Base-by-base conservation (phyloP, 2,329 filamentous ascomycete genomes). In the Cladophialophora exuberans region DNA sequence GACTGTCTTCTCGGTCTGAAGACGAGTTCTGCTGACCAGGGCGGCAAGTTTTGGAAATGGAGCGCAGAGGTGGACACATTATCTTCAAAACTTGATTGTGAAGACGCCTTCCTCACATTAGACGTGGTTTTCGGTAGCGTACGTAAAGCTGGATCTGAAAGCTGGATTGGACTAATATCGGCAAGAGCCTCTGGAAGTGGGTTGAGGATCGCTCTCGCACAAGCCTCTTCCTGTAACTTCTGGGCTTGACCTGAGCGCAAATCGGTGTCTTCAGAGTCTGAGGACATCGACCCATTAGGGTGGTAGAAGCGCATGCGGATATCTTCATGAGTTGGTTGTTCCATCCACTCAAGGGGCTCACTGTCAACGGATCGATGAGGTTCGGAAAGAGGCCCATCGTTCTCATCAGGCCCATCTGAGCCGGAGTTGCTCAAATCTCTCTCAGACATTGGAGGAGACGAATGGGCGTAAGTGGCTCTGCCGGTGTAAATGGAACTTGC, bases 1-100 rank as follows among this genome's bases (percentile, higher is more conserved):
- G 23, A 22, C 13, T 36, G 30, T 35, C 41, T 58, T 2, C 39
- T 25, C 15, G 35, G 13, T 38, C 47, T 22, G n/a, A 48, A 26
- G 42, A 48, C 56, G 22, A 57, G 44, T n/a, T 53, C 50, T n/a
- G 52, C 52, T 2, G 48, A 46, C 56, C 52, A 56, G 10, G 36
- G 25, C 45, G 25, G 26, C 2, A 20, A 22, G 17, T 28, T 9
- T 9, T 15, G 28, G 31, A 39, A 38, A 26, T 18, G 13, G 30
- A 10, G 44, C 7, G n/a, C 30, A 23, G 26, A 51, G 9, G 13
- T 26, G 20, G 17, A 45, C 22, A 30, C 30, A 35, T 44, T 36
- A 7, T 10, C 22, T 6, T 13, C 18, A 31, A 31, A 31, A 31
- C n/a, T 3, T 41, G 18, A 41, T 17, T 11, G 36, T 26, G 22